Evolutionary conservation across 768 basidiomycete species (phyloP).

Genomic region (Lepiota subincarnata): DNA sequence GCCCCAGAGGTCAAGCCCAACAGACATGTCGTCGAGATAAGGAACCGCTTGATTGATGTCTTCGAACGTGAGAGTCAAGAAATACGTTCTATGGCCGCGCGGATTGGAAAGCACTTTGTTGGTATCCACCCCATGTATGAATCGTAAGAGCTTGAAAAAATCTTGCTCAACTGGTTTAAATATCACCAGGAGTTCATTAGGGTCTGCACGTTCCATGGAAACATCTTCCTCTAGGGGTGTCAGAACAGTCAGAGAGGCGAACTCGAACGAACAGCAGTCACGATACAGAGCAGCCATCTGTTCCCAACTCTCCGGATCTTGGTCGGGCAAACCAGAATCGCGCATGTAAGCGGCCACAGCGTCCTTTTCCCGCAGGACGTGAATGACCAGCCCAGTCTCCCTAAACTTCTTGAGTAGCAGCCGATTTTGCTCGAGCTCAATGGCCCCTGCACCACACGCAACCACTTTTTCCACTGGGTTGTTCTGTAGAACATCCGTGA

Average conservation of each 20-base stretch:
- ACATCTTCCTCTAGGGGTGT: conserved; percentile 17
- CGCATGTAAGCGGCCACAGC: conserved; percentile 66
- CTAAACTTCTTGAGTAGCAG: conserved; percentile 50
- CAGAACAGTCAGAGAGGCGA: conserved; percentile 51
- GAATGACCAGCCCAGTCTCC: conserved; percentile 58
- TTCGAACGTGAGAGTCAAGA: conserved; percentile 71
- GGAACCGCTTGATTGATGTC: conserved; percentile 56
- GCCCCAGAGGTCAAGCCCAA: conserved; percentile 73
- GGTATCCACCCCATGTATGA: conserved; percentile 55
- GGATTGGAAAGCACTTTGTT: conserved; percentile 41
- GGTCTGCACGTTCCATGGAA: conserved; percentile 13
- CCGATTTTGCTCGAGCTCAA: conserved; percentile 65
- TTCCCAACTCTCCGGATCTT: conserved; percentile 59
- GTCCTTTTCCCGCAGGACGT: conserved; percentile 64
- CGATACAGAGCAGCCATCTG: conserved; percentile 62
- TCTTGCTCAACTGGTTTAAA: conserved; percentile 41
- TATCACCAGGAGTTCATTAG: conserved; percentile 17
- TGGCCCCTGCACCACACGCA: conserved; percentile 73
- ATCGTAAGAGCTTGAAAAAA: conserved; percentile 63
- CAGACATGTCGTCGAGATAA: conserved; percentile 51
- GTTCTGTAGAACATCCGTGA: conserved; percentile 51
- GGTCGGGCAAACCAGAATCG: conserved; percentile 55
- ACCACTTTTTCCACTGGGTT: conserved; percentile 54
- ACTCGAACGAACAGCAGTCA: conserved; percentile 63
- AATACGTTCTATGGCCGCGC: conserved; percentile 53